phyloP scores from a whole-genome alignment of 192 early-diverging fungal species.

The Coemansia sp. region DNA sequence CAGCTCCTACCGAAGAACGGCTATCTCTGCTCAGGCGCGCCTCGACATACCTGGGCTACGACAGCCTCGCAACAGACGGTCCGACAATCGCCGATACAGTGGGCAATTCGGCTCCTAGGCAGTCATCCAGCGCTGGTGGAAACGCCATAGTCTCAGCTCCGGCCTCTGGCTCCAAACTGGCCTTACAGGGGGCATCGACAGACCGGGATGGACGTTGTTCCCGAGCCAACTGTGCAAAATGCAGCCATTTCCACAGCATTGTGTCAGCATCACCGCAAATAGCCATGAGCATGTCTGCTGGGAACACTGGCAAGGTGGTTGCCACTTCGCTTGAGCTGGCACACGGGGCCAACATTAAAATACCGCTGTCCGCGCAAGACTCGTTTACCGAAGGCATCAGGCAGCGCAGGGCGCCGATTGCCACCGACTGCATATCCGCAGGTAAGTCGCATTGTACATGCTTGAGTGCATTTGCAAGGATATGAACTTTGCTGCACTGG shows the following conservation, averaged over 20 bases:
- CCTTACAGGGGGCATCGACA: not conserved
- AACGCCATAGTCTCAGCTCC: not conserved
- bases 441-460: conserved; percentile 35
- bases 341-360: conserved; percentile 50
- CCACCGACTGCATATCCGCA: conserved; percentile 30
- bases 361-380: conserved; percentile 53
- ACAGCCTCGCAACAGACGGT: conserved; percentile 12
- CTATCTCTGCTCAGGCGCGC: conserved; percentile 45
- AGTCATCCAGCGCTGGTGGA: not conserved
- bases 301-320: conserved; percentile 48
- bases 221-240: conserved; percentile 20
- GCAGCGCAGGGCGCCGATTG: conserved; percentile 21
- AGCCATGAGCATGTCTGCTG: conserved; percentile 51
- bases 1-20: conserved; percentile 17
- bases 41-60: conserved; percentile 51
- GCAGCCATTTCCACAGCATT: conserved; percentile 40
- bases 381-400: conserved; percentile 35
- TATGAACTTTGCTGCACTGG: not conserved
- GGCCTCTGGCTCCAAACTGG: not conserved
- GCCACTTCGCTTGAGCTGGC: conserved; percentile 37
- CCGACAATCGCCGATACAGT: conserved; percentile 1
- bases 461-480: conserved; percentile 1
- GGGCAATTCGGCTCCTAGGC: not conserved
- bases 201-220: conserved; percentile 12
- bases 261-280: conserved; percentile 53